Percentiles rank a stretch among this genome's conserved stretches.
phyloP scores from a whole-genome alignment of 108 stramenopile genomes.

The Asterionellopsis glacialis region DNA sequence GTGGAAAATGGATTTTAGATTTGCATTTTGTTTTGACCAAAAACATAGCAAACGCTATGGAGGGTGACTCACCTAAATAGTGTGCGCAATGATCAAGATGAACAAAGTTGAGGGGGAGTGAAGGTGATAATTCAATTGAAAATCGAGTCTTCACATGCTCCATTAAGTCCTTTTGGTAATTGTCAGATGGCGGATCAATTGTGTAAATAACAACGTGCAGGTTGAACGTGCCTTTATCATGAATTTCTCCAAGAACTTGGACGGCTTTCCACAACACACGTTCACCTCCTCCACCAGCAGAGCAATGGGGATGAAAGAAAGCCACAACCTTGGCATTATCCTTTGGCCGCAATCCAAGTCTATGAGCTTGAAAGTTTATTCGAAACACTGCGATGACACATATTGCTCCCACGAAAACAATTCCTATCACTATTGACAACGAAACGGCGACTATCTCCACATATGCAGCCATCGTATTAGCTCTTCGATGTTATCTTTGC shows the following conservation, averaged over 20 bases:
- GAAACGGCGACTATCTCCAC: not conserved
- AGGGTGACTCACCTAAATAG: slow-evolving; percentile 8
- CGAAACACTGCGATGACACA: not conserved
- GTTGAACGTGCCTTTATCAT: slow-evolving; percentile 22
- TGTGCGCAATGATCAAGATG: slow-evolving; percentile 22
- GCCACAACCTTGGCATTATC: slow-evolving; percentile 21
- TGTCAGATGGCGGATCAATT: slow-evolving; percentile 49
- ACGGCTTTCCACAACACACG: slow-evolving; percentile 96
- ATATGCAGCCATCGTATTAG: not conserved
- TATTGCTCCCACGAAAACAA: not conserved
- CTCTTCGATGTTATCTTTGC: not conserved
- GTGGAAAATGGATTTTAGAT: not conserved
- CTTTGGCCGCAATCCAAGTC: not conserved
- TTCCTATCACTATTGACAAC: not conserved
- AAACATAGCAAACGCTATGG: slow-evolving; percentile 10
- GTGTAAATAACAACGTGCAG: slow-evolving; percentile 78
- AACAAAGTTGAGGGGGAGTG: slow-evolving; percentile 50
- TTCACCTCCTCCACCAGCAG: slow-evolving; percentile 95
- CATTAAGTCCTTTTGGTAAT: slow-evolving; percentile 35
- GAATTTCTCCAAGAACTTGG: slow-evolving; percentile 55
- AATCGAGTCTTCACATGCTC: slow-evolving; percentile 38
- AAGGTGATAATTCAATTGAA: slow-evolving; percentile 21
- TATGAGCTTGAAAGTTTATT: not conserved
- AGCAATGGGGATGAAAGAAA: slow-evolving; percentile 87
- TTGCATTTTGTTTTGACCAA: not conserved